Evolutionary conservation across 2,329 filamentous ascomycete species (phyloP).

Genomic region (Macrophomina phaseolina): DNA sequence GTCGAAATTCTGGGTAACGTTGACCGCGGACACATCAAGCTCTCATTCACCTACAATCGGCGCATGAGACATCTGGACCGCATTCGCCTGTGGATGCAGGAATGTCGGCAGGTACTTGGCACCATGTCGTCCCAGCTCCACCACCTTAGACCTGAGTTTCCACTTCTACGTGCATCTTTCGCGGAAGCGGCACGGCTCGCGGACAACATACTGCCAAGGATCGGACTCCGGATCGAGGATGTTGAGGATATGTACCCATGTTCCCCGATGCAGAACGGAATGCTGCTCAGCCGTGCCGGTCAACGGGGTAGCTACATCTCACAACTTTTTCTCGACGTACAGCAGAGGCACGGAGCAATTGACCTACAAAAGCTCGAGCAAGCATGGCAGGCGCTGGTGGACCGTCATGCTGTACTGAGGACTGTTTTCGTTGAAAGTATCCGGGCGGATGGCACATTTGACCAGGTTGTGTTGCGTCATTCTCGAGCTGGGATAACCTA

Average conservation of each 20-base stretch:
- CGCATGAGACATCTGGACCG: slow-evolving; percentile 53
- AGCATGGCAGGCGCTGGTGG: slow-evolving; percentile 43
- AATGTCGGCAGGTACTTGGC: slow-evolving; percentile 44
- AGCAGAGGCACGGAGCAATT: slow-evolving; percentile 2
- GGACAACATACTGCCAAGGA: not conserved
- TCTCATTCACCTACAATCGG: slow-evolving; percentile 59
- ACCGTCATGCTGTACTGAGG: slow-evolving; percentile 40
- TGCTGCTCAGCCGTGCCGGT: slow-evolving; percentile 20
- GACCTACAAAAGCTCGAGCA: slow-evolving; percentile 38
- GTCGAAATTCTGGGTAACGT: slow-evolving; percentile 61
- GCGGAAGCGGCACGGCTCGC: not conserved
- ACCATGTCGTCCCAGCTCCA: slow-evolving; percentile 35
- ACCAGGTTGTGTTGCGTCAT: slow-evolving; percentile 36
- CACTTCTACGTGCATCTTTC: not conserved
- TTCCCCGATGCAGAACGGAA: slow-evolving; percentile 25
- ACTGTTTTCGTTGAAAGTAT: slow-evolving; percentile 44
- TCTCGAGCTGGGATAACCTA: slow-evolving; percentile 31
- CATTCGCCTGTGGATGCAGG: slow-evolving; percentile 52
- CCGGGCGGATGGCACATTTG: slow-evolving; percentile 39
- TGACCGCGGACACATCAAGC: slow-evolving; percentile 52
- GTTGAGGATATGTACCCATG: slow-evolving; percentile 27
- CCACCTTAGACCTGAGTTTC: not conserved
- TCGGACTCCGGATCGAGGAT: slow-evolving; percentile 32
- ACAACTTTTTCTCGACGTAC: not conserved
- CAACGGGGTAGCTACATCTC: slow-evolving; percentile 18